These are phyloP conservation scores for Gloeophyllum trabeum DNA, from an alignment of 768 basidiomycete genomes.

Conservation along the genomic window DNA sequence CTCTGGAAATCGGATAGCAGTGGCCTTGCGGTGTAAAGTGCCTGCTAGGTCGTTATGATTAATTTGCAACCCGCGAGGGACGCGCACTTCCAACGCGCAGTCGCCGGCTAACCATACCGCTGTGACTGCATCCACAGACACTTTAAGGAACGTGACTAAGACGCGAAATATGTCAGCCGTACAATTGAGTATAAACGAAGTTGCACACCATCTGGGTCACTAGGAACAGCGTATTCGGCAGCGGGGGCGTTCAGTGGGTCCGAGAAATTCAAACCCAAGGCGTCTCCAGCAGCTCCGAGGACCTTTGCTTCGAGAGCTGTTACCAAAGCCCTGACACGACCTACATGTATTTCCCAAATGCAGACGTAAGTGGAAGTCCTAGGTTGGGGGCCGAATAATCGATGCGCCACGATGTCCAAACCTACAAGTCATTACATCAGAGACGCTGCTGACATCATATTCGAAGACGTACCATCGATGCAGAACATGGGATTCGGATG, in stretches of 20 bases:
- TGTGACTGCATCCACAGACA: slow-evolving; percentile 44
- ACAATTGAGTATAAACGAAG: slow-evolving; percentile 2
- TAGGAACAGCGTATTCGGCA: slow-evolving; percentile 41
- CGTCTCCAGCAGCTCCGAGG: slow-evolving; percentile 38
- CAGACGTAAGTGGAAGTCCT: slow-evolving; percentile 80
- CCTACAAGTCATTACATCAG: slow-evolving; percentile 28
- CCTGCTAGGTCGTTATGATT: slow-evolving; percentile 73
- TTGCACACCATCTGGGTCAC: slow-evolving; percentile 69
- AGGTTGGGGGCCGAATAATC: slow-evolving; percentile 85
- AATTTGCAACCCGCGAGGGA: slow-evolving; percentile 50
- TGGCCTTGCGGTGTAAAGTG: slow-evolving; percentile 50
- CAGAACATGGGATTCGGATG: slow-evolving; percentile 26
- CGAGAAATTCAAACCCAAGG: slow-evolving; percentile 59
- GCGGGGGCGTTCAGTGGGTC: slow-evolving; percentile 81
- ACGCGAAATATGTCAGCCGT: slow-evolving; percentile 1
- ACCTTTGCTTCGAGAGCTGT: slow-evolving; percentile 42
- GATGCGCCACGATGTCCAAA: slow-evolving; percentile 69
- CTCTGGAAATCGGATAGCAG: slow-evolving; percentile 45
- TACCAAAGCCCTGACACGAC: slow-evolving; percentile 43
- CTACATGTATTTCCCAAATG: slow-evolving; percentile 83
- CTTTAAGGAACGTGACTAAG: slow-evolving; percentile 77
- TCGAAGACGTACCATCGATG: slow-evolving; percentile 31
- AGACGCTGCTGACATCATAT: not conserved
- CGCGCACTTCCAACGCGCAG: slow-evolving; percentile 39
- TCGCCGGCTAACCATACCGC: slow-evolving; percentile 40